Evolutionary conservation across 352 stramenopile genomes (phyloP), one percentile per base, ranked within the genome.

Genomic region (Lagenidium sp.): DNA sequence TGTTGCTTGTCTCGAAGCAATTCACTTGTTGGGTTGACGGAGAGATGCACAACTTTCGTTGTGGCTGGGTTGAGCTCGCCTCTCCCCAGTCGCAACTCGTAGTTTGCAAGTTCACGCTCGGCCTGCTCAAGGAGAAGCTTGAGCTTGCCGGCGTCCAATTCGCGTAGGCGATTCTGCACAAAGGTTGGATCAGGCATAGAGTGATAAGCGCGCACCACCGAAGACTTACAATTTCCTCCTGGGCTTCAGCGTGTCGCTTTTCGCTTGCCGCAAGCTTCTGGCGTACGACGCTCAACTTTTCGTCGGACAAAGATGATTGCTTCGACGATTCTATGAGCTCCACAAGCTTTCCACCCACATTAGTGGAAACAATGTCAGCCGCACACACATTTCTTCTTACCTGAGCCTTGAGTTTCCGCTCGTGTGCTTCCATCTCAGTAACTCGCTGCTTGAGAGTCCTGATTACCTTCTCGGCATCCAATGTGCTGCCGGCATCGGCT

Each of bases 11-110:
- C 65, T 53, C 76, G 51, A 4, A 90, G 50, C 26, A 83, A 44
- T 38, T 89, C 73, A 13, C 64, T 65, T 19, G 79, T 85, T n/a
- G 81, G 81, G 25, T 94, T 94, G 12, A 90, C 57, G n/a, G 79
- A 59, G 25, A 92, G 53, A 52, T 94, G 82, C 8, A 95, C 64
- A n/a, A 95, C 82, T 50, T 95, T 95, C 21, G 79, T 93, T 15
- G 68, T 89, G 29, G 80, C 61, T 7, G 69, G 47, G 40, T 95
- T 93, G 49, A 84, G 87, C 36, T 90, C 78, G 26, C 80, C 81
- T 40, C 63, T 57, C 19, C 74, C 81, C 16, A 91, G 55, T 2
- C 79, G 71, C 26, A 82, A 84, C 47, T 95, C 28, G 28, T 32
- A 32, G 28, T 15, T 15, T 32, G 8, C 28, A 32, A 32, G 8